Conservation (phyloP, 1,139 yeast species). For the Spencermartinsiella ligniputridi region DNA sequence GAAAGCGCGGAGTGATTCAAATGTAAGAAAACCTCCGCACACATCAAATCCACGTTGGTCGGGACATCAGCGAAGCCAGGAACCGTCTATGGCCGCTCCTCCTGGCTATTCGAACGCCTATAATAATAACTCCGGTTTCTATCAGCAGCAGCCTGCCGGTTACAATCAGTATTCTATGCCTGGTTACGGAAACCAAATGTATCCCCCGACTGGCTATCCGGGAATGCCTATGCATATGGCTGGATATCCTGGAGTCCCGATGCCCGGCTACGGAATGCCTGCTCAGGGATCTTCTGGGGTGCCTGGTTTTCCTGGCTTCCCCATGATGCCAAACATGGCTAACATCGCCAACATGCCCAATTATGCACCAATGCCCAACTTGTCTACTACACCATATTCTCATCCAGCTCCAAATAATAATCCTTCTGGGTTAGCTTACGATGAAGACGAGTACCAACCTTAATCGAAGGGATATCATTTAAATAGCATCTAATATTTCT, state of each 20-base stretch:
- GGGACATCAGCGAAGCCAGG: neutral
- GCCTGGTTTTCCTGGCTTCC: neutral
- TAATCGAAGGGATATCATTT: too few relatives aligned
- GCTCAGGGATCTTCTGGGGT: too few relatives aligned
- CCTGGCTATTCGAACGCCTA: neutral
- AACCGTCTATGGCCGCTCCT: neutral
- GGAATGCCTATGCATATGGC: neutral
- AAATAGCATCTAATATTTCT: too few relatives aligned
- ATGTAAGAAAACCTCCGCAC: constrained; percentile 2
- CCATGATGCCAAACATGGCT: neutral
- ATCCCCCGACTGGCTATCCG: neutral
- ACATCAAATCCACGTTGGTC: neutral
- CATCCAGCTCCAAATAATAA: neutral
- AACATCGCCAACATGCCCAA: neutral
- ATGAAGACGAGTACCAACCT: constrained; percentile 4
- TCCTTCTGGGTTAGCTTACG: constrained; percentile 5
- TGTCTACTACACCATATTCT: too few relatives aligned
- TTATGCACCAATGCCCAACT: too few relatives aligned
- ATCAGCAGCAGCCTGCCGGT: neutral
- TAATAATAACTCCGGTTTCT: too few relatives aligned
- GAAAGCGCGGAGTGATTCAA: constrained; percentile 15
- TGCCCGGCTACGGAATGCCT: too few relatives aligned
- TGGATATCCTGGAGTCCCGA: neutral
- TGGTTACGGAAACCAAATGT: neutral
- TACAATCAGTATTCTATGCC: neutral